A percentile compares a stretch with the other conserved stretches of the same genome.
phyloP scores from a whole-genome alignment of 345 rosid species.

The Salix brachista region DNA sequence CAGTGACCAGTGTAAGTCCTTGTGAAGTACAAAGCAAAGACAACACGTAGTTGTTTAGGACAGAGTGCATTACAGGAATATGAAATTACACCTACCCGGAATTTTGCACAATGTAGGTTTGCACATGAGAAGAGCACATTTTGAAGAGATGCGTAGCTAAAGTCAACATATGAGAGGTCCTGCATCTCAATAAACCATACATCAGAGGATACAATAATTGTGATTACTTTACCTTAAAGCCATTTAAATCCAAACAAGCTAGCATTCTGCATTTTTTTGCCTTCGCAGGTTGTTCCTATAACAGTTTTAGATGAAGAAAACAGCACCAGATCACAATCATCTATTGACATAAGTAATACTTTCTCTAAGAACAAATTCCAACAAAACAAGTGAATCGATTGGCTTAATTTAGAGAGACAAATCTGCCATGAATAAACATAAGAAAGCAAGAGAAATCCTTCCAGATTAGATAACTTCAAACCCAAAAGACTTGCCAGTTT shows the following conservation, averaged over 20 bases:
- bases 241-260: not conserved
- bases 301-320: not conserved
- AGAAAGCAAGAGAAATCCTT: slow-evolving; percentile 1
- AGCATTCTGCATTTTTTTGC: not conserved
- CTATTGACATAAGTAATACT: not conserved
- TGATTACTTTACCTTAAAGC: not conserved
- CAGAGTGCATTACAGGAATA: not conserved
- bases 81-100: slow-evolving; percentile 48
- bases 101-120: slow-evolving; percentile 79
- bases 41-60: not conserved
- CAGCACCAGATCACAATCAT: not conserved
- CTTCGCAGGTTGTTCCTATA: not conserved
- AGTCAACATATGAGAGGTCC: slow-evolving; percentile 84
- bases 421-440: not conserved
- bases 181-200: slow-evolving; percentile 27
- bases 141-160: slow-evolving; percentile 80
- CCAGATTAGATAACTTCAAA: slow-evolving; percentile 3
- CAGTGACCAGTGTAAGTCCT: not conserved
- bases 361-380: not conserved
- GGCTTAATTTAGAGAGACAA: not conserved
- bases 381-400: not conserved
- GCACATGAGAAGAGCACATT: slow-evolving; percentile 91
- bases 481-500: slow-evolving; percentile 59
- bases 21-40: not conserved
- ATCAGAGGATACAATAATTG: not conserved